Evolutionary conservation across 2,329 filamentous ascomycete genomes (phyloP), one percentile per base, ranked within the genome.

Genomic region (Trichoderma simmonsii): DNA sequence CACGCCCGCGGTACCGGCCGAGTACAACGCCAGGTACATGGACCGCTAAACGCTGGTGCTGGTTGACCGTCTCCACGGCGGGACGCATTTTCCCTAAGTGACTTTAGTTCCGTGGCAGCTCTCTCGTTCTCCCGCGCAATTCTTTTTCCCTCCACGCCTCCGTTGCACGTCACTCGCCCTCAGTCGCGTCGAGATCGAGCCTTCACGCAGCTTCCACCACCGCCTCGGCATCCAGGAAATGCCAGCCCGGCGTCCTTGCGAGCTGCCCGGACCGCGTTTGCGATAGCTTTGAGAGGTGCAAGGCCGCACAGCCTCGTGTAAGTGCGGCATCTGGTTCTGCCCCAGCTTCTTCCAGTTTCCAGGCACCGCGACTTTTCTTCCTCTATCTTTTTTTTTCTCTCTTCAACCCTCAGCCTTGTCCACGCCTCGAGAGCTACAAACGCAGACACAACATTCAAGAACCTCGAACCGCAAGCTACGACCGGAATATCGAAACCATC

Each of bases 131-230:
- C 75, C 73, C 73, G 70, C 73, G 70, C 73, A 74, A 74, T 75
- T 78, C 77, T 77, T 76, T 77, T 77, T 75, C 63, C 56, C 39
- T 51, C 66, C 66, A 34, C 56, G 56, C n/a, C 39, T 69, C 54
- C 8, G n/a, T 61, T 69, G 66, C 66, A 69, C 66, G 56, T 69
- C 66, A 60, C 65, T 59, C 57, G 6, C 75, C 76, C 77, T 76
- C 74, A 74, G 76, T 77, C 76, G 75, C 69, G 74, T 76, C 74
- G 73, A 72, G 75, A 15, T 77, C 77, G 78, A 78, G 77, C 75
- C 77, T 26, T 21, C 75, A 73, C 73, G 75, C 75, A 73, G 73
- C 77, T 76, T 71, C 70, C 21, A 32, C 70, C 73, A 73, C 57
- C 71, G 43, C 30, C 63, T 36, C 28, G 24, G 34, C 26, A 72